Percentiles rank a stretch among this genome's conserved stretches.
These are phyloP conservation scores for Syzygium jambos DNA, from an alignment of 345 rosid species.

Conservation along the genomic window DNA sequence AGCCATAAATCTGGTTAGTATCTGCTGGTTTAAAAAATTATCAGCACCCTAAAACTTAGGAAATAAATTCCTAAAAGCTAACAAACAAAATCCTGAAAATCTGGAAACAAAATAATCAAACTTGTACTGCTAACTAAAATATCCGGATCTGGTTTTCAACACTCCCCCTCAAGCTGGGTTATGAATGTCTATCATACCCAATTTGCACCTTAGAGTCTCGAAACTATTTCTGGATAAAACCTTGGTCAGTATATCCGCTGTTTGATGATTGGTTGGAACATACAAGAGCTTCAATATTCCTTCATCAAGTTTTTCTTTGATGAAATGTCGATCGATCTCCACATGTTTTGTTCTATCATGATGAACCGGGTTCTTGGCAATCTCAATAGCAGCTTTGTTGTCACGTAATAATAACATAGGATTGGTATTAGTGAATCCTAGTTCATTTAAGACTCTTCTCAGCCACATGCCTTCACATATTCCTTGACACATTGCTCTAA, in stretches of 20 bases:
- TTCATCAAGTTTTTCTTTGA: neutral
- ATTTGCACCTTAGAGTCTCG: neutral
- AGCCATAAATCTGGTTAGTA: no score
- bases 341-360: neutral
- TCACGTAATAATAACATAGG: no score
- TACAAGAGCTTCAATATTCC: neutral
- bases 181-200: neutral
- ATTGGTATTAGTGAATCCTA: no score
- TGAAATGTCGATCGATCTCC: neutral
- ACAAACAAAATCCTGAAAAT: no score
- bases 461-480: neutral
- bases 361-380: neutral
- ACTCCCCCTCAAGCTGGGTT: neutral
- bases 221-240: neutral
- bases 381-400: neutral
- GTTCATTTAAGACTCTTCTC: no score
- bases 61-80: no score
- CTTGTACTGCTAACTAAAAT: no score
- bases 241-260: neutral
- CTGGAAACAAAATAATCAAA: no score
- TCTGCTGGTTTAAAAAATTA: no score
- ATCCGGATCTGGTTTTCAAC: neutral
- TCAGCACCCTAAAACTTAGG: no score
- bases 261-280: neutral
- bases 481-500: neutral